Percentiles rank a stretch among this genome's conserved stretches.
Evolutionary conservation across 2,329 filamentous ascomycete species (phyloP).

Genomic region (Monosporascus sp.): DNA sequence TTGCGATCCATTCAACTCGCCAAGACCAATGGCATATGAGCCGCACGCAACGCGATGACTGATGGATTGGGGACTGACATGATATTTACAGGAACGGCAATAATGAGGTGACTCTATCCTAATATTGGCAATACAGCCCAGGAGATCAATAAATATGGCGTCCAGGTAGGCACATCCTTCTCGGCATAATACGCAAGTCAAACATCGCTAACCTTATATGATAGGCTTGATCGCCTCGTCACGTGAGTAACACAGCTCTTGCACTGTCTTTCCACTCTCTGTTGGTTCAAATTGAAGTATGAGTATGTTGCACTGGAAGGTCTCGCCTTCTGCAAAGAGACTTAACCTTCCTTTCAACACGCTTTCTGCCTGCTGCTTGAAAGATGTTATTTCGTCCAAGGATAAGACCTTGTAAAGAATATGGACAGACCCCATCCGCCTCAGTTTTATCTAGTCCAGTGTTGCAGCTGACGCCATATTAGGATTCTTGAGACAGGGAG

Average conservation of each 20-base stretch:
- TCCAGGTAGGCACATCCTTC: slow-evolving; percentile 40
- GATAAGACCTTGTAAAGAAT: not conserved
- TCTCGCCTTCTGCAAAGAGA: not conserved
- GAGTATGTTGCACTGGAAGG: not conserved
- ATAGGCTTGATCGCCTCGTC: slow-evolving; percentile 76
- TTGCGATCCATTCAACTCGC: not conserved
- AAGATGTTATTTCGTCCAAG: not conserved
- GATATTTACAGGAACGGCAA: slow-evolving; percentile 4
- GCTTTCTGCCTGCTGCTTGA: not conserved
- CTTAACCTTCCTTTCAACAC: not conserved
- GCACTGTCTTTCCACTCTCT: not conserved
- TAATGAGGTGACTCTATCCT: slow-evolving; percentile 22
- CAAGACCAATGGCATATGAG: not conserved
- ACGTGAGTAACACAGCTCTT: slow-evolving; percentile 56
- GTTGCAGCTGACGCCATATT: slow-evolving; percentile 11
- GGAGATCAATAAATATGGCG: slow-evolving; percentile 44
- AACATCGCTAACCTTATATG: slow-evolving; percentile 28
- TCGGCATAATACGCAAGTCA: not conserved
- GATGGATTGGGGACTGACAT: not conserved
- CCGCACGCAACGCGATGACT: not conserved
- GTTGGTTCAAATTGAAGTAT: not conserved
- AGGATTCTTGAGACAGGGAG: slow-evolving; percentile 96
- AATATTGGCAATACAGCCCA: slow-evolving; percentile 22
- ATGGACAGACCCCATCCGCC: not conserved
- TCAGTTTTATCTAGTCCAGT: not conserved